Evolutionary conservation across 306 rosid species (phyloP).

Genomic region (Crataegus laevigata): DNA sequence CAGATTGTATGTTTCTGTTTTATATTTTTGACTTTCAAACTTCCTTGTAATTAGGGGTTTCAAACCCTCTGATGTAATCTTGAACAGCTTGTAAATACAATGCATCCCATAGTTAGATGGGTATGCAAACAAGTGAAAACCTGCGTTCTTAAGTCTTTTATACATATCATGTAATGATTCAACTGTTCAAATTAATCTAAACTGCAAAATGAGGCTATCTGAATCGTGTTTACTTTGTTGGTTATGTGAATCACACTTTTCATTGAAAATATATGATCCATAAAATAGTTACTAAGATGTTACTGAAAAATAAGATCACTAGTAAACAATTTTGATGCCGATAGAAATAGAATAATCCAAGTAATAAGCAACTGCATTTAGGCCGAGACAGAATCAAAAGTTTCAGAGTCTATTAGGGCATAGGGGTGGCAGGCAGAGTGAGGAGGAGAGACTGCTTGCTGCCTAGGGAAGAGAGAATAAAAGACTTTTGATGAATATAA

Average conservation of each 20-base stretch:
- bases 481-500: conserved; percentile 31
- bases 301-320: too few relatives aligned
- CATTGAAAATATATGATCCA: neutral
- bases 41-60: too few relatives aligned
- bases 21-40: too few relatives aligned
- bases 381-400: conserved; percentile 48
- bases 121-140: too few relatives aligned
- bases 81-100: too few relatives aligned
- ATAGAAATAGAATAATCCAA: neutral
- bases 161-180: neutral
- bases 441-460: conserved; percentile 16
- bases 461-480: conserved; percentile 41
- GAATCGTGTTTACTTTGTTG: neutral
- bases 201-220: neutral
- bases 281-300: neutral
- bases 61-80: too few relatives aligned
- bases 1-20: too few relatives aligned
- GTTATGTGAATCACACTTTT: neutral
- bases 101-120: too few relatives aligned
- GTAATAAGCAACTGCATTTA: neutral
- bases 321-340: neutral
- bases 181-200: neutral
- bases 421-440: conserved; percentile 21
- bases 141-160: too few relatives aligned
- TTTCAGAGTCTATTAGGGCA: conserved; percentile 55